Base-by-base conservation (phyloP, 768 basidiomycete genomes). In the Mrakia gelida region DNA sequence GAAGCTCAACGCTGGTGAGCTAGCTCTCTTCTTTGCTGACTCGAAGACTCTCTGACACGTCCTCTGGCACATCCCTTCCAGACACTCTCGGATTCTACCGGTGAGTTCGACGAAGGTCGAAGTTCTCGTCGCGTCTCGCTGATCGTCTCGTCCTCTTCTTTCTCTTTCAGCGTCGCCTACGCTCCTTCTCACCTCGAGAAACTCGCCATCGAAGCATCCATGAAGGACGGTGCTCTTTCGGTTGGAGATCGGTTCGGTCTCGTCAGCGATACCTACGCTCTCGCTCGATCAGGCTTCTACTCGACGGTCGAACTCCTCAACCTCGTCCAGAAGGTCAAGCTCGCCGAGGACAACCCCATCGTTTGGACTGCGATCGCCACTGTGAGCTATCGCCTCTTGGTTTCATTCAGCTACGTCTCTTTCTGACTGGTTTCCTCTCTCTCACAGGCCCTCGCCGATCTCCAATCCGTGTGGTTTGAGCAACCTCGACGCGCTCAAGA, bases 221-320 rank as follows among this genome's bases (percentile, higher is more conserved):
- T 2, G 21, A 56, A 26, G 9, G 2, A 56, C 75, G 88, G 89
- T 5, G 84, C 88, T 13, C 94, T 95, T 86, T 88, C 91, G 0
- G 85, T 94, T 78, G 90, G 92, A 75, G 96, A 98, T 82, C 89
- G 93, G 30, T 91, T 97, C 81, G 95, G 95, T 28, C 87, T 98
- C 38, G 89, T 96, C 32, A 88, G 91, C 71, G 96, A 98, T 81
- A 87, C 91, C 0, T 87, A 92, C 82, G 91, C 91, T 0, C 88
- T 98, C 41, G 89, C 92, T 71, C 89, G 90, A 82, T 91, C 94
- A 28, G 95, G 95, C 3, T 88, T 92, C 81, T 86, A 90, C 71
- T 87, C 90, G 79, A 87, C 93, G 49, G 93, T 93, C 81, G 90
- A 89, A 79, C 89, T 91, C 1, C 86, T 98, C 80, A 89, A 88